Evolutionary conservation across 163 green algal species (phyloP).

Genomic region (Chlamydomonas reinhardtii): DNA sequence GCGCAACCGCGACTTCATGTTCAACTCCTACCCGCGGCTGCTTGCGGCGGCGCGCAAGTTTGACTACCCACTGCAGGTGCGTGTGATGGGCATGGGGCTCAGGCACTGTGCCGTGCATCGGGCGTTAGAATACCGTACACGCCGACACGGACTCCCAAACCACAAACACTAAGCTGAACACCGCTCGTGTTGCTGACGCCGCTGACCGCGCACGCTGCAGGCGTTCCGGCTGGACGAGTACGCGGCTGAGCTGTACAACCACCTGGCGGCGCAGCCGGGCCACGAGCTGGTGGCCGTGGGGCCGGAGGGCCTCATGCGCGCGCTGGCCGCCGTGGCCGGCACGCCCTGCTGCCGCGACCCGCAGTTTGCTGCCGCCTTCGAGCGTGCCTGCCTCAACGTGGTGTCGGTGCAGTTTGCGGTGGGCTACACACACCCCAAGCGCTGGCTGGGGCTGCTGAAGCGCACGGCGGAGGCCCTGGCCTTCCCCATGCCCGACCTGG

Average conservation of each 20-base stretch:
- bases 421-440: conserved; percentile 32
- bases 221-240: conserved; percentile 34
- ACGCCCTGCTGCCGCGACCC: conserved; percentile 30
- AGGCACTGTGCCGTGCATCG: background rate
- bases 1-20: conserved; percentile 27
- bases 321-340: background rate
- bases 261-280: conserved; percentile 15
- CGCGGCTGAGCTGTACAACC: conserved; percentile 16
- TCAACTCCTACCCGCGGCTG: conserved; percentile 31
- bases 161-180: no score
- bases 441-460: conserved; percentile 26
- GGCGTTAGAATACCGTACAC: no score
- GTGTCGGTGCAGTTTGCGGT: conserved; percentile 37
- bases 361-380: conserved; percentile 32
- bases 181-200: no score
- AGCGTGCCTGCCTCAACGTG: conserved; percentile 35
- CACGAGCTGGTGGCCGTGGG: conserved; percentile 41
- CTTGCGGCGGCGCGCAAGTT: conserved; percentile 30
- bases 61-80: conserved; percentile 27
- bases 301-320: conserved; percentile 29
- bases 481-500: conserved; percentile 36
- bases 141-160: no score
- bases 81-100: background rate
- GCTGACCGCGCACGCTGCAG: no score
- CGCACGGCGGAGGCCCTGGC: background rate